Evolutionary conservation across 2,329 filamentous ascomycete species (phyloP), one percentile per base, ranked within the genome.

Genomic region (Sordariomycetes sp.): DNA sequence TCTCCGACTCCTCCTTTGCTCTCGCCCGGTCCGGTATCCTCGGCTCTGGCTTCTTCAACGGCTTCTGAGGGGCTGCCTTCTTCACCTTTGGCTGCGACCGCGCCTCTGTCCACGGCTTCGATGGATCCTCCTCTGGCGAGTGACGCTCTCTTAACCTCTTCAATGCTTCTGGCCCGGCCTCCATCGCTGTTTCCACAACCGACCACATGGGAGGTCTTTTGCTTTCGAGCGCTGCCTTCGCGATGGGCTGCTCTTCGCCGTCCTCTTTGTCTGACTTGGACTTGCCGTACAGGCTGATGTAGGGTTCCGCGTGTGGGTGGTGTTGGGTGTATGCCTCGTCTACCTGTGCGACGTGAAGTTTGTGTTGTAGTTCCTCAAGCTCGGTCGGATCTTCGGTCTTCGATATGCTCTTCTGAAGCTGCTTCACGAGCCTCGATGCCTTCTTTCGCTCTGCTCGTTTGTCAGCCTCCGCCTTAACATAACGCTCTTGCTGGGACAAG

Each of bases 271-370:
- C 55, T 3, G 50, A 48, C 14, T 54, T 55, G 10, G 44, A 40
- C 37, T 49, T 42, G 26, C 44, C 40, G 44, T 79, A 81, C 12
- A 82, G 51, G 45, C 74, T 76, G 42, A 83, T 67, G 55, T 92
- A 92, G 16, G 70, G 64, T 53, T 84, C 76, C 46, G 79, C 65
- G 29, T 83, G 72, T 2, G 85, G 85, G 41, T 75, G 83, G 55
- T 79, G 82, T 34, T 75, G 69, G 2, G 83, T 75, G 50, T 92
- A 92, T 46, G 84, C 78, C 41, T 83, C 63, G 49, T 90, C 84
- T 10, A 88, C 73, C 49, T 87, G 72, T 18, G 76, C 75, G 17
- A 75, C 64, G 50, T 85, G 79, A n/a, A 84, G 61, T 39, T 77
- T 66, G 6, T 55, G 55, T 44, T 72, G 61, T 32, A 84, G 53